Base-by-base conservation (phyloP, 2,329 filamentous ascomycete species). In the Claviceps quebecensis region DNA sequence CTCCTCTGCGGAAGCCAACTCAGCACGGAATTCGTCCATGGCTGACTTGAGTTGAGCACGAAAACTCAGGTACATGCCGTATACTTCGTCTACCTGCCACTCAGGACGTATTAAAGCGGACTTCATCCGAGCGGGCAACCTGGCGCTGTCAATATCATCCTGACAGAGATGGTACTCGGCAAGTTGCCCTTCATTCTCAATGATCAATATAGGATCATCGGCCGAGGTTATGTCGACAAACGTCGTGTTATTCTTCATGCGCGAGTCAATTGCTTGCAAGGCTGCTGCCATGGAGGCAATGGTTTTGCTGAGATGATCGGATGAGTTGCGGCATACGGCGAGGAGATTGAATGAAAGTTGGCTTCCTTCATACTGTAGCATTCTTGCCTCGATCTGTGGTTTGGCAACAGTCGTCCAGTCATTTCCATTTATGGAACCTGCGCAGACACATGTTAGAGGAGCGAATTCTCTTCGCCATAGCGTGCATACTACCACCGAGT, bases 331-430 rank as follows among this genome's bases (percentile, higher is more conserved):
- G 55, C 84, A 84, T 2, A 95, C 69, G 23, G 87, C 83, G 47
- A 95, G 73, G 39, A 95, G 77, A 56, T 80, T 89, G 67, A 88
- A 94, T n/a, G 83, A 77, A 34, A 87, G 75, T 49, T 80, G 74
- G 11, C 74, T 78, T 37, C 79, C 80, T 55, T 79, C 77, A 56
- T 84, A 81, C 54, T 79, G 74, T 8, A 73, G 66, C 76, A 94
- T 91, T 45, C 84, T 77, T 1, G 72, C 69, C 49, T 80, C 67
- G 50, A 95, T 83, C 8, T 82, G 76, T 0, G 79, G 76, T 49
- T 74, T 75, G 1, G 81, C 84, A 6, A 83, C 65, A 1, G 69
- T 65, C 3, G 87, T 72, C 89, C 89, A 95, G 58, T 83, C 74
- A 5, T 52, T 53, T 0, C 41, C 43, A 2, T 51, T 50, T 19